These are phyloP conservation scores for Syzygium aromaticum DNA, from an alignment of 345 rosid species.

Conservation along the genomic window DNA sequence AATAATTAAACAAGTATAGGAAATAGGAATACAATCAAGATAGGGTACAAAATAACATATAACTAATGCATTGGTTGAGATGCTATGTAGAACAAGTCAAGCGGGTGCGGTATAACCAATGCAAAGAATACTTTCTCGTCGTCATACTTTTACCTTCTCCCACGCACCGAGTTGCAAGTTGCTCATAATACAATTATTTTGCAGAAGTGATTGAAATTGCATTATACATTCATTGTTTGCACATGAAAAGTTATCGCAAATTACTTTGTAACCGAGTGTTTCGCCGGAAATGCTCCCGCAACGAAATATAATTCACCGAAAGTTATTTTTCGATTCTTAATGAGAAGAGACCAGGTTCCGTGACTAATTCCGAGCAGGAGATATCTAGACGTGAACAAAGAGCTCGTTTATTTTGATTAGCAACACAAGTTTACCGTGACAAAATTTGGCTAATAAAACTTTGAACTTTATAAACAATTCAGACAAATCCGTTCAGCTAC, in stretches of 20 bases:
- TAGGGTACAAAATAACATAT: background rate
- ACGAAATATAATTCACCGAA: too few relatives aligned
- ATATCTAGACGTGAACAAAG: too few relatives aligned
- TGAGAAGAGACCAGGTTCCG: too few relatives aligned
- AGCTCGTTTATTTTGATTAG: too few relatives aligned
- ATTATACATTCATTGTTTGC: background rate
- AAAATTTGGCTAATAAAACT: too few relatives aligned
- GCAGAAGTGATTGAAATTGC: background rate
- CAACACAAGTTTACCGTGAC: too few relatives aligned
- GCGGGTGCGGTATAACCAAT: background rate
- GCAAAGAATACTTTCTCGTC: background rate
- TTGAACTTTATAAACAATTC: too few relatives aligned
- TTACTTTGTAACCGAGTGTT: too few relatives aligned
- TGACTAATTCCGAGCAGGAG: too few relatives aligned
- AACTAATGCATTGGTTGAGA: background rate
- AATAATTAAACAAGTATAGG: background rate
- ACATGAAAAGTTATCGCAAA: rapidly evolving
- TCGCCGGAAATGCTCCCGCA: too few relatives aligned
- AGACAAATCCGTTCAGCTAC: too few relatives aligned
- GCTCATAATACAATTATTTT: background rate
- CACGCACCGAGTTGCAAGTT: background rate
- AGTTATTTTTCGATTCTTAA: too few relatives aligned
- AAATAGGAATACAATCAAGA: background rate
- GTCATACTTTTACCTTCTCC: background rate
- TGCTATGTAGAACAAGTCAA: background rate